A percentile compares a stretch with the other conserved stretches of the same genome.
These are phyloP conservation scores for Hylodesmum podocarpum DNA, from an alignment of 306 rosid genomes.

Conservation along the genomic window DNA sequence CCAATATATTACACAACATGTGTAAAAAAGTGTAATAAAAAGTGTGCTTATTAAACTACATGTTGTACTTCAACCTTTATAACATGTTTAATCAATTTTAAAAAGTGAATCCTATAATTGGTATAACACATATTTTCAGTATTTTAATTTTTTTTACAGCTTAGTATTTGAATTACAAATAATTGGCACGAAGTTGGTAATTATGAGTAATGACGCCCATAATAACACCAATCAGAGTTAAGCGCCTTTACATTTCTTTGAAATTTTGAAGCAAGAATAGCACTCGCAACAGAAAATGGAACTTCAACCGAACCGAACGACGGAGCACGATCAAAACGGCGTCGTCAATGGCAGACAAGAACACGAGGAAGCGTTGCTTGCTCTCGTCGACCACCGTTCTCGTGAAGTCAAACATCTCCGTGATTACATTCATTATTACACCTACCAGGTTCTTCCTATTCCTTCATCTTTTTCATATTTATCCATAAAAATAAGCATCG, in stretches of 20 bases:
- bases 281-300: background rate
- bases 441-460: slow-evolving; percentile 44
- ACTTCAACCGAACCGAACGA: background rate
- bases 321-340: background rate
- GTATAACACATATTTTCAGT: too few species aligned
- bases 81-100: too few species aligned
- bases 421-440: slow-evolving; percentile 50
- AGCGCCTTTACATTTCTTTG: background rate
- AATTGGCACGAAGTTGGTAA: too few species aligned
- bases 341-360: slow-evolving; percentile 23
- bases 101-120: too few species aligned
- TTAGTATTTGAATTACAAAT: too few species aligned
- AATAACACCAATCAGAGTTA: background rate
- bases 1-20: too few species aligned
- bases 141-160: too few species aligned
- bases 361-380: slow-evolving; percentile 63
- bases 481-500: too few species aligned
- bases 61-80: too few species aligned
- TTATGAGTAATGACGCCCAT: background rate
- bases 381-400: slow-evolving; percentile 63
- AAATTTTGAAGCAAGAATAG: background rate
- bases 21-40: too few species aligned
- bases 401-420: slow-evolving; percentile 50
- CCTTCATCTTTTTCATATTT: background rate
- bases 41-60: too few species aligned